A percentile compares a stretch with the other conserved stretches of the same genome.
Evolutionary conservation across 192 early-diverging fungal species (phyloP).

Genomic region (Phycomyces blakesleeanus): DNA sequence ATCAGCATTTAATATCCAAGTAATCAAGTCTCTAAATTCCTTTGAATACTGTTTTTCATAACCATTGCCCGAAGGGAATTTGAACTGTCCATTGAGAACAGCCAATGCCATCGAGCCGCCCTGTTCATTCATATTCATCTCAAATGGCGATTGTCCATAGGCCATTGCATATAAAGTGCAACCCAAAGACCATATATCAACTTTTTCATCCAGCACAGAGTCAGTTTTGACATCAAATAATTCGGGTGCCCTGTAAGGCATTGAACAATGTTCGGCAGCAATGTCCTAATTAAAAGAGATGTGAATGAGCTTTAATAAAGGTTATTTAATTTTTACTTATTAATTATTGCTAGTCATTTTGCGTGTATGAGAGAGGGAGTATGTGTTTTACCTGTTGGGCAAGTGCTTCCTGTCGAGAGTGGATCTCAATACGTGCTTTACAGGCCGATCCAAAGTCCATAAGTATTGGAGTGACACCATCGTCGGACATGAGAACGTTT

Average conservation of each 20-base stretch:
- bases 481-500: slow-evolving; percentile 66
- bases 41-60: slow-evolving; percentile 45
- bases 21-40: slow-evolving; percentile 50
- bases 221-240: slow-evolving; percentile 74
- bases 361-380: too few species aligned
- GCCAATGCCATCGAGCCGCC: slow-evolving; percentile 71
- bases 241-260: slow-evolving; percentile 77
- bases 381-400: slow-evolving; percentile 49
- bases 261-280: slow-evolving; percentile 65
- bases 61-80: slow-evolving; percentile 40
- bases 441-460: slow-evolving; percentile 76
- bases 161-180: slow-evolving; percentile 72
- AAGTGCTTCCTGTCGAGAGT: slow-evolving; percentile 56
- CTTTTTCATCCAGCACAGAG: slow-evolving; percentile 57
- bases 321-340: slow-evolving; percentile 22
- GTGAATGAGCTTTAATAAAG: too few species aligned
- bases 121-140: slow-evolving; percentile 57
- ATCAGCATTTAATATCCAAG: slow-evolving; percentile 59
- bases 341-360: too few species aligned
- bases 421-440: slow-evolving; percentile 51
- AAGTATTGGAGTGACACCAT: slow-evolving; percentile 61
- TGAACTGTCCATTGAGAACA: slow-evolving; percentile 60
- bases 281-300: too few species aligned
- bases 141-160: slow-evolving; percentile 67
- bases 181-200: slow-evolving; percentile 77